Evolutionary conservation across 768 basidiomycete genomes (phyloP), one percentile per base, ranked within the genome.

Genomic region (Lentinula guzmanii): DNA sequence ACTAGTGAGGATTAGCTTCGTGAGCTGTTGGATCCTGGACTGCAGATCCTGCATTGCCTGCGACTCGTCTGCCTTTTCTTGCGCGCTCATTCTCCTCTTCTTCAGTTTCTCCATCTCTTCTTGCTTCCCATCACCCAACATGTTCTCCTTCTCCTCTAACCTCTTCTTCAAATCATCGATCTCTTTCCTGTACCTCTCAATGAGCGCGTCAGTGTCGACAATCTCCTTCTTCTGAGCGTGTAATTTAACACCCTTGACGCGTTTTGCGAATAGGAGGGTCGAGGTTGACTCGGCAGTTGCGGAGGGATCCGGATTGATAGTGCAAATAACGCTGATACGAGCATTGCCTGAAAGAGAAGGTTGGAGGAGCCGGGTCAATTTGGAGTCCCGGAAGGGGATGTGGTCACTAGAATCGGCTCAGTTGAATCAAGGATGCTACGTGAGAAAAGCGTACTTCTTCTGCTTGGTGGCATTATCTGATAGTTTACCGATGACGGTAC

Each of bases 261-360:
- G 81, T 65, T 89, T 89, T 2, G 96, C 96, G 69, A 99, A 98
- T 43, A 88, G 84, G 18, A 98, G 77, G 0, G 96, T 99, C 64
- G 89, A 93, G 57, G 87, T 86, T 6, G 87, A 92, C 75, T 98
- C 96, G 7, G 85, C 78, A 5, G 95, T 79, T 16, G 94, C 94
- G 52, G 77, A 74, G 1, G 79, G 71, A 54, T 95, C 91, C 0
- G 96, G 94, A 68, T 95, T 96, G 70, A 98, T 84, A 0, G 96
- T 98, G 72, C 95, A 97, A 57, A 98, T 89, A 15, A 99, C 95
- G 45, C 92, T 94, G 58, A 99, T 95, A 7, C 94, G 86, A 21
- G 96, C 95, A 70, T 98, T 93, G 1, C 96, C 96, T 0, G 94
- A 91, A 1, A 99, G 79, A 0, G 95, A 98, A 1, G 96, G 95